Conservation (phyloP, 192 early-diverging fungal species). For the Backusella tuberculispora region DNA sequence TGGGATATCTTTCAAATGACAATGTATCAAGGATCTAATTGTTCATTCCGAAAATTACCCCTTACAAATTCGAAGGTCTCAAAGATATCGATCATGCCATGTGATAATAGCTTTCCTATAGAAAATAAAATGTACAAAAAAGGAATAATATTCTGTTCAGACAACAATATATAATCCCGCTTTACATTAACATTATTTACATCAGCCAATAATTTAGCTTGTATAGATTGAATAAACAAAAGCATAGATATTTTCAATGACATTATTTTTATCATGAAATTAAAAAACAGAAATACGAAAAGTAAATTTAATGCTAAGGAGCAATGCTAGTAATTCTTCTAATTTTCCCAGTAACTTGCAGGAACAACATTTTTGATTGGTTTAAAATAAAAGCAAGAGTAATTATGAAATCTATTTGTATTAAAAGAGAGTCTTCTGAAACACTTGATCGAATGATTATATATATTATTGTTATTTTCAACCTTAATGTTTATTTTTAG, state of each 20-base stretch:
- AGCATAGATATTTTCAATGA: not conserved
- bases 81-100: not conserved
- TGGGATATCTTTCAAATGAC: too few relatives aligned
- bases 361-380: not conserved
- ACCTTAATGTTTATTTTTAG: not conserved
- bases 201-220: not conserved
- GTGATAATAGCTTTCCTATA: not conserved
- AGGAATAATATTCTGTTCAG: not conserved
- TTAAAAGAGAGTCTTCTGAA: not conserved
- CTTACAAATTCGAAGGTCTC: not conserved
- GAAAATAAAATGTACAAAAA: constrained; percentile 4
- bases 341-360: not conserved
- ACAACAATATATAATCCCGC: not conserved
- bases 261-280: too few relatives aligned
- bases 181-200: not conserved
- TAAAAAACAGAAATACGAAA: too few relatives aligned
- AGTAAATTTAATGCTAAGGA: too few relatives aligned
- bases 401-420: not conserved
- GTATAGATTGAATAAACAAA: not conserved
- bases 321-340: not conserved
- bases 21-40: too few relatives aligned
- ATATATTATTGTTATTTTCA: not conserved
- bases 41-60: too few relatives aligned
- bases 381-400: not conserved
- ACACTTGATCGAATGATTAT: not conserved